Evolutionary conservation across 352 stramenopile genomes (phyloP), one percentile per base, ranked within the genome.

Genomic region (Discostella stelligera): DNA sequence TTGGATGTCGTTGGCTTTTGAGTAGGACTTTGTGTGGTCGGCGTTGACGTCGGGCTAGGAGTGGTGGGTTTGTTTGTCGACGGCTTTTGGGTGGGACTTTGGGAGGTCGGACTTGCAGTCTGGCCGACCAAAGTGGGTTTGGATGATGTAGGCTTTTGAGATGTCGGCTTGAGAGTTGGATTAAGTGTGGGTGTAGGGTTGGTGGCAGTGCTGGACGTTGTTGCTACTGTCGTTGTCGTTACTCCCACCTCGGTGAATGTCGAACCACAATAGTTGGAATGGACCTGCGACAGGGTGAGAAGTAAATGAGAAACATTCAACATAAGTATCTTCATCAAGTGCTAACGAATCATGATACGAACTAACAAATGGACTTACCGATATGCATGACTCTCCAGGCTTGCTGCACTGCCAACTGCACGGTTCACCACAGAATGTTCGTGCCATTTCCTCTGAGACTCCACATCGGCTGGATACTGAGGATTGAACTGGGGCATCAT

Each of bases 341-440:
- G n/a, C n/a, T n/a, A n/a, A n/a, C n/a, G n/a, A n/a, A n/a, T n/a
- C n/a, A n/a, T n/a, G n/a, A n/a, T n/a, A n/a, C n/a, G 3, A 49
- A 62, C 27, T 65, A 46, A 67, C 32, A 14, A 55, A 50, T 44
- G 37, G 37, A 44, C 37, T 44, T 16, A 80, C 59, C 13, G 64
- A 52, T 58, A 74, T 49, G 27, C 76, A 83, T 46, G 39, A 44
- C 16, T 79, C 70, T 49, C 76, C 71, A 44, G 58, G 52, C 50
- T 66, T 62, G 27, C 58, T 67, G 30, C 64, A 78, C 52, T 82
- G 68, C 75, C 67, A 84, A 21, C 27, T 68, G 53, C 77, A 84
- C 30, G 70, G 65, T 37, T 77, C 72, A 2, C 73, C 71, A 58
- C 77, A 84, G 18, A 84, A 84, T 21, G 72, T 79, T 2, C 72